A percentile compares a stretch with the other conserved stretches of the same genome.
These are phyloP conservation scores for Talaromyces amestolkiae DNA, from an alignment of 2,329 filamentous ascomycete species.

Conservation along the genomic window DNA sequence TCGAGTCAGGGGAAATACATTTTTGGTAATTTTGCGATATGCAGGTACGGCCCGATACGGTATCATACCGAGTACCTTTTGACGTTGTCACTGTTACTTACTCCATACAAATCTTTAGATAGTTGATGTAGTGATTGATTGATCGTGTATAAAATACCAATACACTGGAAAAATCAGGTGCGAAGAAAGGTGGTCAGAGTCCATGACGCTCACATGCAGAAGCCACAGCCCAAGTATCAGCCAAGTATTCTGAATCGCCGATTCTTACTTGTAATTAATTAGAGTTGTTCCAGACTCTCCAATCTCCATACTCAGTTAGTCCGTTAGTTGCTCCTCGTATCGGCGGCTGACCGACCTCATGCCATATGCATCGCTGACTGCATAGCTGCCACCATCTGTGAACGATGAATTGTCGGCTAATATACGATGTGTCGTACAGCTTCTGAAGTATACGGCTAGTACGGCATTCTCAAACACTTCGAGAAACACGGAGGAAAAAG, in stretches of 20 bases:
- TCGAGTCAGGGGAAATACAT: neutral
- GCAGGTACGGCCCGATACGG: neutral
- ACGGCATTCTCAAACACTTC: neutral
- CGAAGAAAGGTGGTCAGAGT: neutral
- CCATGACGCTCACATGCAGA: neutral
- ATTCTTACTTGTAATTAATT: neutral
- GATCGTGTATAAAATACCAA: neutral
- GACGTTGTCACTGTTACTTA: neutral
- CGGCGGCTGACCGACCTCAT: neutral
- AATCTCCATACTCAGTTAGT: neutral
- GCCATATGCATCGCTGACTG: neutral
- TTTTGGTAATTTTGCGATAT: neutral
- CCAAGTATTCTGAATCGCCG: neutral
- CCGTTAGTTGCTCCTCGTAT: neutral
- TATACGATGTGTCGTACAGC: neutral
- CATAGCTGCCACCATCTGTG: neutral
- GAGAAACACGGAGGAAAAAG: neutral
- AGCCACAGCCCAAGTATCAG: neutral
- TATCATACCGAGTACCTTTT: neutral
- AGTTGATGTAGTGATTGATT: neutral
- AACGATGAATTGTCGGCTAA: neutral
- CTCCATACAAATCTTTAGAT: neutral
- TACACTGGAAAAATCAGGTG: neutral
- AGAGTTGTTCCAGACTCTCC: slow-evolving; percentile 1
- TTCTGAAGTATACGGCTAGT: neutral